phyloP scores from a whole-genome alignment of 1,139 yeast species.

The Yamadazyma mexicana region DNA sequence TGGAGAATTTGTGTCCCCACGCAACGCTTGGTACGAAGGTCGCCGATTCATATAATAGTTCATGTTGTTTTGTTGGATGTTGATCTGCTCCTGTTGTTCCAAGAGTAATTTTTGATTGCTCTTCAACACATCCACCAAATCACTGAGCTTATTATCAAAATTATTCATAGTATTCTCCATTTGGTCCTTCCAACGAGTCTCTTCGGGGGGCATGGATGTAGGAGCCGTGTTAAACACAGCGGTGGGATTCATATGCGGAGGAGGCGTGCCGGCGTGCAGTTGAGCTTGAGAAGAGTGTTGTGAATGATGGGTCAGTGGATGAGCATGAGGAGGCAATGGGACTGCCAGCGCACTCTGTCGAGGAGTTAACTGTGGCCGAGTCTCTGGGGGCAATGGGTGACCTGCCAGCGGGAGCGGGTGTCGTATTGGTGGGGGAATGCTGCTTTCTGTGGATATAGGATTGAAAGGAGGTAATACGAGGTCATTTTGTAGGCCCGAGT shows the following conservation, averaged over 20 bases:
- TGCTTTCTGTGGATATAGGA: neutral
- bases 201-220: neutral
- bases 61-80: constrained; percentile 7
- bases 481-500: constrained; percentile 2
- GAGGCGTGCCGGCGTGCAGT: neutral
- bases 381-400: too few species aligned
- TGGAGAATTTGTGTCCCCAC: neutral
- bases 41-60: constrained; percentile 3
- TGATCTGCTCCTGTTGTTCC: constrained; percentile 22
- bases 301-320: neutral
- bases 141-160: constrained; percentile 49
- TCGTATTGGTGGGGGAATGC: neutral
- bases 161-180: constrained; percentile 47
- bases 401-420: constrained; percentile 1
- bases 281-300: neutral
- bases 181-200: constrained; percentile 35
- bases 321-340: neutral
- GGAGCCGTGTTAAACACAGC: neutral
- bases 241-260: neutral
- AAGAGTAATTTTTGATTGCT: constrained; percentile 31
- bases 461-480: constrained; percentile 7
- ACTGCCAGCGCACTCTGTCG: neutral
- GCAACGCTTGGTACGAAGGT: neutral
- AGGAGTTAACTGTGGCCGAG: neutral
- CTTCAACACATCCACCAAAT: constrained; percentile 38